phyloP scores from a whole-genome alignment of 2,329 filamentous ascomycete species.

The Pseudogymnoascus sp. region DNA sequence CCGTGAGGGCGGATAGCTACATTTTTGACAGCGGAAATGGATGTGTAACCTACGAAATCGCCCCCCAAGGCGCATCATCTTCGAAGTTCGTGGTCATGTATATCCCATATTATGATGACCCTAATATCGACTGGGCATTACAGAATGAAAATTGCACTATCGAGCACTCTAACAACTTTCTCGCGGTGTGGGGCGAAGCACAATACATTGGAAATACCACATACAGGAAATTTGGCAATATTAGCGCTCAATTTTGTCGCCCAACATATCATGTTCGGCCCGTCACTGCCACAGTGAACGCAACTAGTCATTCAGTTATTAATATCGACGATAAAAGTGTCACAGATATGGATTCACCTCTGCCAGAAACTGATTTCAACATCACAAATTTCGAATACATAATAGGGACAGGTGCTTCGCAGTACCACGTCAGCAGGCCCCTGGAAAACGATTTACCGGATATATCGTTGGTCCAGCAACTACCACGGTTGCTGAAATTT shows the following conservation, averaged over 20 bases:
- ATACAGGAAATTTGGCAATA: conserved; percentile 10
- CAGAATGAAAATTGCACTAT: conserved; percentile 26
- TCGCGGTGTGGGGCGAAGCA: conserved; percentile 23
- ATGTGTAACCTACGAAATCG: conserved; percentile 26
- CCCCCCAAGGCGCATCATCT: neutral
- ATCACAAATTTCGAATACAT: conserved; percentile 31
- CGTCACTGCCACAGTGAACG: conserved; percentile 33
- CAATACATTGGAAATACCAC: neutral
- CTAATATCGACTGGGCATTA: conserved; percentile 29
- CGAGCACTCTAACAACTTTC: conserved; percentile 32
- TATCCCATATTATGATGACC: conserved; percentile 28
- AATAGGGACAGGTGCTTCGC: conserved; percentile 18
- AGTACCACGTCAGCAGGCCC: conserved; percentile 8
- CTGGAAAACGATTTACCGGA: conserved; percentile 9
- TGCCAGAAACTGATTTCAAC: conserved; percentile 30
- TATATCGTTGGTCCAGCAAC: conserved; percentile 16
- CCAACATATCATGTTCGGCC: conserved; percentile 38
- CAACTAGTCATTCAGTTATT: conserved; percentile 19
- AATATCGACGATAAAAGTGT: neutral
- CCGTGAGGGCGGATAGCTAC: conserved; percentile 5
- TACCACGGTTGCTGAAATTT: conserved; percentile 15
- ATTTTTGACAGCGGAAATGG: conserved; percentile 32
- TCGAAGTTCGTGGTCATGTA: conserved; percentile 3
- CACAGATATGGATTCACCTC: conserved; percentile 11
- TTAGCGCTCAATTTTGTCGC: conserved; percentile 36